phyloP scores from a whole-genome alignment of 23 red algal species.

The Gracilaria vermiculophylla region DNA sequence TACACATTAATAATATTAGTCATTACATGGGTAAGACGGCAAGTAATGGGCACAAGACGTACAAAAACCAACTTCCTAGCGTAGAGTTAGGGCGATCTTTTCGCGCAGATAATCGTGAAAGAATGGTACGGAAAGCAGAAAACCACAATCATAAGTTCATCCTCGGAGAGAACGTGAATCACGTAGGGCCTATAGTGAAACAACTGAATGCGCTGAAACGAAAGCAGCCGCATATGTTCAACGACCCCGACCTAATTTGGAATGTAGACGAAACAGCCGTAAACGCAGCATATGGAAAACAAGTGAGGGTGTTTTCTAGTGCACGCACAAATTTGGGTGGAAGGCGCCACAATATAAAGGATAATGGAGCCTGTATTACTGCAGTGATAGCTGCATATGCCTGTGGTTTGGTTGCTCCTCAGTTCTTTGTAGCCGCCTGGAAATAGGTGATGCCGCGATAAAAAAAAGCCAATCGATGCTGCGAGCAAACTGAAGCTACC shows the following conservation, averaged over 20 bases:
- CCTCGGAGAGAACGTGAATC: not conserved
- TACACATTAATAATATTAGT: not conserved
- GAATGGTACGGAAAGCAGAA: not conserved
- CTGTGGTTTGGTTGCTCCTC: not conserved
- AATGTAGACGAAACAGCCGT: slow-evolving; percentile 34
- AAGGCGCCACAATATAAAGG: not conserved
- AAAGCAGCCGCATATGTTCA: not conserved
- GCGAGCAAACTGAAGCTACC: not conserved
- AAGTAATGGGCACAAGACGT: not conserved
- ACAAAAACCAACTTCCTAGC: not conserved
- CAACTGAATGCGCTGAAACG: not conserved
- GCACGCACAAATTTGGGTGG: not conserved
- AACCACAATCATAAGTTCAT: not conserved
- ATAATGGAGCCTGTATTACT: not conserved
- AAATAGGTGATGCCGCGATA: not conserved
- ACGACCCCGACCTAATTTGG: slow-evolving; percentile 10
- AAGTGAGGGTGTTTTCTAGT: not conserved
- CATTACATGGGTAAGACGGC: not conserved
- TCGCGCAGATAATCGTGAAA: not conserved
- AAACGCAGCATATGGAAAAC: not conserved
- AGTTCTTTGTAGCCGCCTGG: slow-evolving; percentile 23
- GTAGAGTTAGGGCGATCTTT: not conserved
- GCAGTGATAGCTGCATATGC: not conserved
- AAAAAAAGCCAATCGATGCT: not conserved
- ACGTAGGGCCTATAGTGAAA: not conserved